These are phyloP conservation scores for Aspergillus tanneri DNA, from an alignment of 2,329 filamentous ascomycete species.

Conservation along the genomic window DNA sequence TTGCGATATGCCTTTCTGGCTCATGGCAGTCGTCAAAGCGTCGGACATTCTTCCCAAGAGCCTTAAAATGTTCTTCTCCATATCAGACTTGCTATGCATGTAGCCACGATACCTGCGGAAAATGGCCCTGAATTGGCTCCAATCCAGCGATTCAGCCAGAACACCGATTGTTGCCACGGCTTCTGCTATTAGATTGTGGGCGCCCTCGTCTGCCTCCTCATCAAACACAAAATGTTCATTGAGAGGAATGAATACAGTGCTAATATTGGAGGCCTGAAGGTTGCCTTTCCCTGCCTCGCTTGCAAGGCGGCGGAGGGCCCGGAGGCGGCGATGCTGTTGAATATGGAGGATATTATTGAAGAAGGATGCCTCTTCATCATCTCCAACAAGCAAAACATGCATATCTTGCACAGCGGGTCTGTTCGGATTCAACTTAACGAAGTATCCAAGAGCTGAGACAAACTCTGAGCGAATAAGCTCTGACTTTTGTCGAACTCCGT, in stretches of 20 bases:
- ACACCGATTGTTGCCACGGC: constrained; percentile 76
- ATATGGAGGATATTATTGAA: constrained; percentile 92
- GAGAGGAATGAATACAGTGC: constrained; percentile 84
- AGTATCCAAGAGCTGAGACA: constrained; percentile 72
- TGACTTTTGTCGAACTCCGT: constrained; percentile 72
- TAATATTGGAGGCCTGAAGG: constrained; percentile 74
- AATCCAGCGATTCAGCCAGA: constrained; percentile 75
- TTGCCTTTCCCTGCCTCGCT: constrained; percentile 63
- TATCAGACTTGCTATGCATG: constrained; percentile 73
- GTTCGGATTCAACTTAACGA: constrained; percentile 68
- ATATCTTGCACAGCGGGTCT: constrained; percentile 75
- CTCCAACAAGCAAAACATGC: constrained; percentile 63
- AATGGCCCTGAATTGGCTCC: constrained; percentile 84
- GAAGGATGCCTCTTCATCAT: constrained; percentile 80
- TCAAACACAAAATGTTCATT: constrained; percentile 94
- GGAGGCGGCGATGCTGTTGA: constrained; percentile 78
- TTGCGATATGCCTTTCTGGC: constrained; percentile 25
- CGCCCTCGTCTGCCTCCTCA: constrained; percentile 69
- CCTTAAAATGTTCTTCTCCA: constrained; percentile 81
- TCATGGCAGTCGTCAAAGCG: constrained; percentile 61
- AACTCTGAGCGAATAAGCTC: constrained; percentile 84
- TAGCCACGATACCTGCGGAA: constrained; percentile 82
- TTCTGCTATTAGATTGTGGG: constrained; percentile 82
- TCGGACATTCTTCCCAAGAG: constrained; percentile 81
- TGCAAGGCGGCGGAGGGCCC: constrained; percentile 76